Evolutionary conservation across 352 stramenopile species (phyloP).

Genomic region (Globisporangium nagaii): DNA sequence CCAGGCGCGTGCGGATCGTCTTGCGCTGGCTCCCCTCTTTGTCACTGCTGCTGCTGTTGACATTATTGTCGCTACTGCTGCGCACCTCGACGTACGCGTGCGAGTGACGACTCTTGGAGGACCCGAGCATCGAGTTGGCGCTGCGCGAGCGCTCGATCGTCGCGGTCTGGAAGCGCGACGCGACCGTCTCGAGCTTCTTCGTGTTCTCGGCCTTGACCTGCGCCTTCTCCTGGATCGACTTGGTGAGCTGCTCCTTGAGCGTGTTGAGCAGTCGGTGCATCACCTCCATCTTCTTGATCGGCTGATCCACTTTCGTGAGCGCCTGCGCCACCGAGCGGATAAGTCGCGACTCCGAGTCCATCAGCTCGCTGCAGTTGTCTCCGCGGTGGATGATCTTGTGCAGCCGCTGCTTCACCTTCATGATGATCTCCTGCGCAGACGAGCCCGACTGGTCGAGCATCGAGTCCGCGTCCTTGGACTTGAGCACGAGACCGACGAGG

Average conservation of each 20-base stretch:
- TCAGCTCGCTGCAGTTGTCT: conserved; percentile 72
- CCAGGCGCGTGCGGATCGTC: conserved; percentile 16
- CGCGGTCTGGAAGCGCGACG: conserved; percentile 16
- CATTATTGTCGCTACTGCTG: conserved; percentile 12
- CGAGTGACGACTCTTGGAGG: conserved; percentile 35
- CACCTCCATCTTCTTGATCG: conserved; percentile 91
- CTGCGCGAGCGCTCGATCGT: conserved; percentile 61
- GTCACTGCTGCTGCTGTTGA: conserved; percentile 23
- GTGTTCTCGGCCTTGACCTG: conserved; percentile 46
- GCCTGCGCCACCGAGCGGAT: conserved; percentile 80
- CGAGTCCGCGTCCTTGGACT: conserved; percentile 88
- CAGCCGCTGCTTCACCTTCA: conserved; percentile 84
- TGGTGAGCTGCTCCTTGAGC: conserved; percentile 90
- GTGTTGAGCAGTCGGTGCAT: conserved; percentile 91
- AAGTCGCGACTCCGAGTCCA: conserved; percentile 70
- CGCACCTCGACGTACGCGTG: conserved; percentile 50
- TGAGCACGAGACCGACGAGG: conserved; percentile 91
- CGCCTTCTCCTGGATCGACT: conserved; percentile 74
- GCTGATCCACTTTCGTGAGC: conserved; percentile 82
- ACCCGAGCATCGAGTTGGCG: conserved; percentile 45
- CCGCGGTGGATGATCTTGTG: conserved; percentile 84
- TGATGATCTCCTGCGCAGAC: conserved; percentile 89
- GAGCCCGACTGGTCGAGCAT: conserved; percentile 99
- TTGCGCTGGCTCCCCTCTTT: conserved; percentile 16
- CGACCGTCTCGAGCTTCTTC: conserved; percentile 35